Evolutionary conservation across 2,329 filamentous ascomycete species (phyloP).

Genomic region (Aspergillus latus): DNA sequence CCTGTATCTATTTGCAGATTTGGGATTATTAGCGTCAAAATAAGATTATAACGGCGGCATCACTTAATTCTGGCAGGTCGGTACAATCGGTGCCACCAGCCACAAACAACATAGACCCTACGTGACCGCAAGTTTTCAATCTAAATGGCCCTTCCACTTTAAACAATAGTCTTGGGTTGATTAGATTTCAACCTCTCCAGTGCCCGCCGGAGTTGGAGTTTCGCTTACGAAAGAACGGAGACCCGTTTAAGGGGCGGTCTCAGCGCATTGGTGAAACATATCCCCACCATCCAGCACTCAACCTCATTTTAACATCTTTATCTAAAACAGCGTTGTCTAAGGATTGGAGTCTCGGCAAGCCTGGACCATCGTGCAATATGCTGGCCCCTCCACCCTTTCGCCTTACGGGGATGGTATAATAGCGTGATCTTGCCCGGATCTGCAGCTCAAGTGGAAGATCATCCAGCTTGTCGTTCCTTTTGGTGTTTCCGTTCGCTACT

Average conservation of each 20-base stretch:
- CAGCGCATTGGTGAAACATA: slow-evolving; percentile 9
- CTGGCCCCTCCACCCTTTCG: too few species aligned
- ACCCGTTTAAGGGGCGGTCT: not conserved
- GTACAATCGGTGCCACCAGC: not conserved
- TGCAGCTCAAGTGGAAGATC: not conserved
- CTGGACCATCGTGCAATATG: too few species aligned
- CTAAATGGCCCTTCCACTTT: not conserved
- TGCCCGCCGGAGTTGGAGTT: not conserved
- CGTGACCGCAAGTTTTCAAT: not conserved
- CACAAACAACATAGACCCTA: not conserved
- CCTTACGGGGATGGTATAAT: too few species aligned
- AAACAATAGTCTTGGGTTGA: not conserved
- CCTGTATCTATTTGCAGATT: not conserved
- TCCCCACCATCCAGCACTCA: not conserved
- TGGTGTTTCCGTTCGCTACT: not conserved
- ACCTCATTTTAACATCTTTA: too few species aligned
- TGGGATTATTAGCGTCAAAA: not conserved
- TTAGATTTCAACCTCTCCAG: not conserved
- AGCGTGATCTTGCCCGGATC: too few species aligned
- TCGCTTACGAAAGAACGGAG: not conserved
- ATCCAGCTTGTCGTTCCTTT: not conserved
- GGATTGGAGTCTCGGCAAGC: too few species aligned
- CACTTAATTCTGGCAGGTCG: not conserved
- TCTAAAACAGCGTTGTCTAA: too few species aligned
- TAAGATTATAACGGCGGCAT: not conserved